phyloP scores from a whole-genome alignment of 495 filamentous ascomycete genomes.

The Daldinia bambusicola region DNA sequence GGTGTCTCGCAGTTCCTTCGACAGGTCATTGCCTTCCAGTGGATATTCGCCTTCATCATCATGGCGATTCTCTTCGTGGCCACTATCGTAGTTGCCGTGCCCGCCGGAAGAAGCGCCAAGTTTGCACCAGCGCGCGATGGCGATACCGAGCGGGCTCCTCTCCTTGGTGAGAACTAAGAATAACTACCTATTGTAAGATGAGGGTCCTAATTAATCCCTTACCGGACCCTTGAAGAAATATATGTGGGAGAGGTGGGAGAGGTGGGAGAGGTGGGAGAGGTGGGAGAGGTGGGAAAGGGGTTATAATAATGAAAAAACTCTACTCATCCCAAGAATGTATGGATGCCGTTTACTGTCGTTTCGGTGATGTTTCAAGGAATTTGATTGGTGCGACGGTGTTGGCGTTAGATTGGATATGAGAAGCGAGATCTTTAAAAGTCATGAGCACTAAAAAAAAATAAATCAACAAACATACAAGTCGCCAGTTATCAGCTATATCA shows the following conservation, averaged over 20 bases:
- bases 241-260: slow-evolving; percentile 2
- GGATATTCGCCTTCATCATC: slow-evolving; percentile 90
- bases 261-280: too few relatives aligned
- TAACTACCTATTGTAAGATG: too few relatives aligned
- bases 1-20: slow-evolving; percentile 78
- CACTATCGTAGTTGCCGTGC: slow-evolving; percentile 70
- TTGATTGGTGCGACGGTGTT: slow-evolving; percentile 23
- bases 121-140: slow-evolving; percentile 46
- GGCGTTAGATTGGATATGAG: slow-evolving; percentile 17
- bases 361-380: slow-evolving; percentile 6
- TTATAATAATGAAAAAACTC: slow-evolving; percentile 6
- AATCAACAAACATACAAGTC: background rate
- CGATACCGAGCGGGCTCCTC: slow-evolving; percentile 64
- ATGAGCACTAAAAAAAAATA: background rate
- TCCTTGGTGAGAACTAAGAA: slow-evolving; percentile 52
- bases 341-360: slow-evolving; percentile 14
- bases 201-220: background rate
- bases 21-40: slow-evolving; percentile 80
- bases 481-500: background rate
- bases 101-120: slow-evolving; percentile 62
- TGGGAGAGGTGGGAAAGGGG: too few relatives aligned
- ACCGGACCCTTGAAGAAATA: too few relatives aligned
- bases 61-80: slow-evolving; percentile 76
- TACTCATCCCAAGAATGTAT: slow-evolving; percentile 11
- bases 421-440: slow-evolving; percentile 6